Conservation (phyloP, 2,329 filamentous ascomycete genomes). For the Fusarium sp. region DNA sequence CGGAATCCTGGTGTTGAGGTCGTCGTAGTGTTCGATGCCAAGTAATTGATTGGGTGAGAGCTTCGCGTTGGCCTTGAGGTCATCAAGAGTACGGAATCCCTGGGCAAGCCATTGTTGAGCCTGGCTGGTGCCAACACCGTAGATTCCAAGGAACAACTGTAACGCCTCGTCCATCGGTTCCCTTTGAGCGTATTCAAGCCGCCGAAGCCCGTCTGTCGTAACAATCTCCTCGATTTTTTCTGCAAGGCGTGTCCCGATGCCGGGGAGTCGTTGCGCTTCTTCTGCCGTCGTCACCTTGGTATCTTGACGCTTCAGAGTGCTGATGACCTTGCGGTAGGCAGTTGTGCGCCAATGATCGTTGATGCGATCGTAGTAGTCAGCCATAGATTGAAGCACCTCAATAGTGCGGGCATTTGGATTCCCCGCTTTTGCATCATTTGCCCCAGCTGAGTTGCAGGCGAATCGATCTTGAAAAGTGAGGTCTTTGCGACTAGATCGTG, state of each 20-base stretch:
- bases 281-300: slow-evolving; percentile 74
- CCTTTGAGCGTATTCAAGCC: slow-evolving; percentile 76
- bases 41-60: slow-evolving; percentile 78
- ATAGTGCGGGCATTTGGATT: slow-evolving; percentile 84
- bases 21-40: slow-evolving; percentile 82
- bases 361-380: slow-evolving; percentile 79
- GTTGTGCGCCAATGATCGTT: slow-evolving; percentile 81
- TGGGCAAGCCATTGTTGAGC: slow-evolving; percentile 82
- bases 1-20: slow-evolving; percentile 83
- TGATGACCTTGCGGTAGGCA: slow-evolving; percentile 82
- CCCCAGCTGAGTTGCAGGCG: slow-evolving; percentile 65
- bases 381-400: slow-evolving; percentile 81
- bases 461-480: slow-evolving; percentile 61
- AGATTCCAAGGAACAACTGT: slow-evolving; percentile 79
- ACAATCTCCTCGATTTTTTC: slow-evolving; percentile 92
- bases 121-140: slow-evolving; percentile 78
- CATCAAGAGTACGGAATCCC: slow-evolving; percentile 79
- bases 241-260: slow-evolving; percentile 79
- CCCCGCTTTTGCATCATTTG: slow-evolving; percentile 53
- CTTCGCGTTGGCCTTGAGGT: slow-evolving; percentile 70
- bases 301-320: slow-evolving; percentile 75
- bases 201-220: slow-evolving; percentile 75
- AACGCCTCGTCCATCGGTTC: slow-evolving; percentile 76
- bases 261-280: slow-evolving; percentile 75
- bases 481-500: slow-evolving; percentile 42